Percentiles rank a stretch among this genome's conserved stretches.
phyloP scores from a whole-genome alignment of 148 eudicot genomes.

The Amaranthus cruentus region DNA sequence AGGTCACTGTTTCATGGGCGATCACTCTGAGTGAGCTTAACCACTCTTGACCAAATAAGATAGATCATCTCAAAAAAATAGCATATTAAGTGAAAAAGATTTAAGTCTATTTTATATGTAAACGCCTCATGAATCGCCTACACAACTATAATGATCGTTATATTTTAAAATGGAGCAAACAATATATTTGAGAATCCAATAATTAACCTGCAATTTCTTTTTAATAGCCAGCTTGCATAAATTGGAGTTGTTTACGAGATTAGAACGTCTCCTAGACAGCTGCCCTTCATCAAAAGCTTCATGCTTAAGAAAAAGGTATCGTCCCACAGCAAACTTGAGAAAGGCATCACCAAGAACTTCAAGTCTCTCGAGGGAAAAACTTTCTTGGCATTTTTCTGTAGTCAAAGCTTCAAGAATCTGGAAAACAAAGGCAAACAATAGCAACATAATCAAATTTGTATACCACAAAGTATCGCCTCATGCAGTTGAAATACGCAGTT shows the following conservation, averaged over 20 bases:
- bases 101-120: too few relatives aligned
- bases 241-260: constrained; percentile 68
- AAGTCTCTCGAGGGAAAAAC: constrained; percentile 91
- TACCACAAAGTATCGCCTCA: neutral
- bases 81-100: too few relatives aligned
- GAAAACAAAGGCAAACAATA: constrained; percentile 8
- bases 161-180: too few relatives aligned
- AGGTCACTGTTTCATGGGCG: too few relatives aligned
- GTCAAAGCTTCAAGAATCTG: constrained; percentile 97
- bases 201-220: constrained; percentile 62
- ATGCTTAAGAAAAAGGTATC: constrained; percentile 75
- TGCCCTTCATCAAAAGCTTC: constrained; percentile 86
- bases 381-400: constrained; percentile 76
- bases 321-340: constrained; percentile 89
- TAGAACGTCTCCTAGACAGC: constrained; percentile 84
- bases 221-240: constrained; percentile 59
- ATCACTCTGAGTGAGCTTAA: too few relatives aligned
- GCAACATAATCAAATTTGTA: constrained; percentile 2
- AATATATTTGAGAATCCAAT: constrained; percentile 7
- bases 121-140: too few relatives aligned
- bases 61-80: too few relatives aligned
- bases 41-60: too few relatives aligned
- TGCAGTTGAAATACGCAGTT: neutral
- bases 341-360: constrained; percentile 98
- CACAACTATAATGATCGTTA: too few relatives aligned